Base-by-base conservation (phyloP, 164 flowering plant species). In the Warburgia ugandensis region DNA sequence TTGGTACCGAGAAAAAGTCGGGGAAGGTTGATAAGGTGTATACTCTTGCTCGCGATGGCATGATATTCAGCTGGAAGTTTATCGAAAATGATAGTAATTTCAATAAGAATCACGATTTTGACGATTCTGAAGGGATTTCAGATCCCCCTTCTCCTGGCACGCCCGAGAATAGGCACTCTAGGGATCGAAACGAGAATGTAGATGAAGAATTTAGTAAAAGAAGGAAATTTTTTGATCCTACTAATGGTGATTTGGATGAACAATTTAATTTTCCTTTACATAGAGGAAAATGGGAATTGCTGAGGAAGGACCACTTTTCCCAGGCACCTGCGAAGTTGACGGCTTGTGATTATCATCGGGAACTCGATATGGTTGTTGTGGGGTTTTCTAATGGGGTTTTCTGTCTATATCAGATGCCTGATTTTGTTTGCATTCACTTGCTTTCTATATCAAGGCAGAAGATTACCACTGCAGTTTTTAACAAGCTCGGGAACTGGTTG, bases 401-500 rank as follows among this genome's bases (percentile, higher is more conserved):
- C 65, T 95, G 86, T 52, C 69, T 94, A 31, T 94, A 94, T 56
- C 94, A 89, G 62, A 81, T 94, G 99, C 99, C 99, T 1, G 97
- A 94, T 60, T 86, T 94, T 50, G 71, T 83, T 7, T 86, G 97
- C 61, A 56, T 86, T 55, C 97, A 94, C 63, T 72, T 78, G 68
- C 63, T 94, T 56, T 89, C 99, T 0, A 83, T 94, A 44, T 94
- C 99, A 3, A 75, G 89, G 53, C 84, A 86, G 81, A 94, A 86
- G 76, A 84, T 94, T 39, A 86, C 99, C 0, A 77, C 90, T n/a
- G 86, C 92, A 4, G 65, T 77, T 31, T 94, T 94, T 67, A 94
- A 89, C 71, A 78, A 77, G 55, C 65, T 60, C 28, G 99, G 99
- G 53, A 89, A 86, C 54, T 94, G 99, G 99, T 73, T 94, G 70